Base-by-base conservation (phyloP, 2,329 filamentous ascomycete species). In the Didymellaceae sp. region DNA sequence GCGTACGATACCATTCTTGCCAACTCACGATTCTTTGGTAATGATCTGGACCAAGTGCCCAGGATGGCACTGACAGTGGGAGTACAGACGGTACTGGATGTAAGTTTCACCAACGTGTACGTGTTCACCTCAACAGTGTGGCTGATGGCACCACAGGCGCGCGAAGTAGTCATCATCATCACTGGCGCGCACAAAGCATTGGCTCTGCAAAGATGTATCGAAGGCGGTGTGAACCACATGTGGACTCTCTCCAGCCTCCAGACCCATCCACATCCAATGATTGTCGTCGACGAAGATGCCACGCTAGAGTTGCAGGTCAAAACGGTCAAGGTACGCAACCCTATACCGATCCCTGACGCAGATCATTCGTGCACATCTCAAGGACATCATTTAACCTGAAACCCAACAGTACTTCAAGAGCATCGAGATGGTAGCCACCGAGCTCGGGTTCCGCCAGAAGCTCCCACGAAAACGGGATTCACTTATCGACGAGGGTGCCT, bases 1-100 rank as follows among this genome's bases (percentile, higher is more conserved):
- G 89, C 90, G 30, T 91, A 92, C 67, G 90, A 94, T 74, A 95
- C 90, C 2, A 91, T 94, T 53, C 77, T 92, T 4, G 90, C 90
- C 57, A 95, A 95, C 75, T 90, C 88, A 14, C 81, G 90, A 54
- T 94, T 94, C 80, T 95, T 95, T 70, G 85, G 78, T 59, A 86
- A 90, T 56, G 86, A 94, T 62, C 71, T 92, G 45, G 78, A 78
- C 54, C 83, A 86, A 68, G 90, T 95, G 26, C 90, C 90, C 1
- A 85, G 84, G 65, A 91, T 90, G 84, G 90, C 90, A 10, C 76
- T 94, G 73, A 95, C 90, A 0, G 90, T 95, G 9, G 90, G 90
- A 33, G 88, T 95, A 22, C 86, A 90, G 72, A 95, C 90, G 1
- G 86, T 94, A 30, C 80, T 94, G 59, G 89, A 93, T 70, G 77